Percentiles rank a stretch among this genome's conserved stretches.
Conservation (phyloP, 306 rosid species). For the Cicer judaicum region DNA sequence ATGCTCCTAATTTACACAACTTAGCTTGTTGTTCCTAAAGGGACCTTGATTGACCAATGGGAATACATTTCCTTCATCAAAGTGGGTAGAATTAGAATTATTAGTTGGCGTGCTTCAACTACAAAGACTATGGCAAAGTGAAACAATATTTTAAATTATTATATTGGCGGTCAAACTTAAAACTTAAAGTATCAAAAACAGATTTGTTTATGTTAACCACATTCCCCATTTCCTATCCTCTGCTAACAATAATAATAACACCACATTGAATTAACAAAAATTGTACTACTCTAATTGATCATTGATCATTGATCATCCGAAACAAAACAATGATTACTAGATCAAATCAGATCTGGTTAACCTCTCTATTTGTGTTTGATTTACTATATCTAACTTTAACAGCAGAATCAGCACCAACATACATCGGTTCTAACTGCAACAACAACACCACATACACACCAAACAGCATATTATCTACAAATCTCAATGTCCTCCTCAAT, state of each 20-base stretch:
- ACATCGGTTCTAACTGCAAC: conserved; percentile 18
- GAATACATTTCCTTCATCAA: no score
- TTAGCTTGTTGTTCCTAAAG: no score
- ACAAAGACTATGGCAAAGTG: no score
- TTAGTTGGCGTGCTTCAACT: no score
- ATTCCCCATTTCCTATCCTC: not conserved
- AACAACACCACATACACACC: conserved; percentile 37
- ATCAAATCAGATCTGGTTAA: not conserved
- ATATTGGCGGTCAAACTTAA: no score
- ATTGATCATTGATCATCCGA: not conserved
- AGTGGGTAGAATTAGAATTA: no score
- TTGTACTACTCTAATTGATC: not conserved
- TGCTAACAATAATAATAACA: not conserved
- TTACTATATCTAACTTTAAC: not conserved
- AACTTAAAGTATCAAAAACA: no score
- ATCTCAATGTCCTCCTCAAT: conserved; percentile 48
- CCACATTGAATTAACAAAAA: not conserved
- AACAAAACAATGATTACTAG: conserved; percentile 27
- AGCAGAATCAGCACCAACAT: not conserved
- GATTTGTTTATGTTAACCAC: no score
- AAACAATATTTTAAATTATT: no score
- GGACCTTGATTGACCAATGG: no score
- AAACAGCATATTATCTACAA: conserved; percentile 38
- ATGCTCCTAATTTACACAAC: no score
- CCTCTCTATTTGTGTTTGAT: not conserved